Evolutionary conservation across 2,329 filamentous ascomycete genomes (phyloP), one percentile per base, ranked within the genome.

Genomic region (Ascochyta rabiei): DNA sequence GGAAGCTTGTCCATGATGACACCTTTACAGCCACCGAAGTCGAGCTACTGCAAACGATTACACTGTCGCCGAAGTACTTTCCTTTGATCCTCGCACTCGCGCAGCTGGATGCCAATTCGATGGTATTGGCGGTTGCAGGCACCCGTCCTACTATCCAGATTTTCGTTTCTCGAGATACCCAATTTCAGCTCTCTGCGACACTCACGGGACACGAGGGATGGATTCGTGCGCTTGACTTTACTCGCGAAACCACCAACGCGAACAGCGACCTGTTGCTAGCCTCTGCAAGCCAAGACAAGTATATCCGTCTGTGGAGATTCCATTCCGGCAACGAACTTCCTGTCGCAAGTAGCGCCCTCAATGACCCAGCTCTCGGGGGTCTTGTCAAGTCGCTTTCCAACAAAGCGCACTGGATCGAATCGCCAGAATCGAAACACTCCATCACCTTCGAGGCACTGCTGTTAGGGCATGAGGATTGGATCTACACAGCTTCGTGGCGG

Each of bases 381-480:
- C 82, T 87, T 0, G 88, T 89, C 2, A 89, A 87, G 59, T 90
- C 89, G 0, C 81, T 96, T 0, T 91, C 91, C 0, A 98, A 97
- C 75, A 98, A 97, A 76, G 89, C 90, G 0, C 89, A 98, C 72
- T 84, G 85, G 49, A 86, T 99, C 54, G 83, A 84, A 37, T 81
- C 84, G 2, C 23, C 55, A 37, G 79, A 77, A 0, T 80, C 79
- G 4, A 87, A 88, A 61, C 93, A 90, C 74, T 90, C 89, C 6
- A 82, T 96, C 51, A 96, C 92, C 0, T 98, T 99, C 63, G 95
- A 99, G 74, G 95, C 95, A 1, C 80, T 99, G 2, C 83, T 99
- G 6, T 84, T 99, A 2, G 95, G 95, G 8, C 95, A 99, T 70
- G 95, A 99, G 71, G 95, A 99, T 69, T 99, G 95, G 95, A 93